Conservation (phyloP, 805 yeast species). For the Candida ortonii region DNA sequence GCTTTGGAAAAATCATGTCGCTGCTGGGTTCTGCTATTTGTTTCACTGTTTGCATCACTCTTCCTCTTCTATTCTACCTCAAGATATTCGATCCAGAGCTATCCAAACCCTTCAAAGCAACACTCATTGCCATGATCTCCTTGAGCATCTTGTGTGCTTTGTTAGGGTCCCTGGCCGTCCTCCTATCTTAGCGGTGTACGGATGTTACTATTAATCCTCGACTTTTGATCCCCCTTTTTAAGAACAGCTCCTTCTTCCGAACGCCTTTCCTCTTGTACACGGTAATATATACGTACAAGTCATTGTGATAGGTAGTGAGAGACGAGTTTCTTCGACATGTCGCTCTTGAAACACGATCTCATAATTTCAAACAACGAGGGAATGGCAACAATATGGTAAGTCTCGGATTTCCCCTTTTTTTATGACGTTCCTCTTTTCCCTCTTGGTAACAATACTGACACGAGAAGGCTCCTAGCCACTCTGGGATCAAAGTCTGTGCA, state of each 20-base stretch:
- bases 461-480: constrained; percentile 30
- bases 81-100: constrained; percentile 48
- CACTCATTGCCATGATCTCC: constrained; percentile 43
- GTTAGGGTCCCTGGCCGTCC: constrained; percentile 59
- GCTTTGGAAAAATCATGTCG: constrained; percentile 79
- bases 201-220: too few relatives aligned
- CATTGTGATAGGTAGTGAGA: constrained; percentile 4
- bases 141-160: constrained; percentile 49
- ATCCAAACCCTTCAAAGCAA: constrained; percentile 35
- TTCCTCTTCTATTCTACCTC: constrained; percentile 73
- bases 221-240: too few relatives aligned
- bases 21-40: constrained; percentile 80
- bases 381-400: constrained; percentile 31
- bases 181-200: constrained; percentile 14
- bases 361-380: constrained; percentile 18
- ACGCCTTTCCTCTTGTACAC: too few relatives aligned
- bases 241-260: constrained; percentile 4
- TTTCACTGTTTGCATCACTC: constrained; percentile 71
- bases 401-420: too few relatives aligned
- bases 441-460: constrained; percentile 2
- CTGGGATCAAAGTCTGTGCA: constrained; percentile 24
- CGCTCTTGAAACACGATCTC: constrained; percentile 19
- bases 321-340: constrained; percentile 6
- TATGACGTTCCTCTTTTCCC: not conserved
- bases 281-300: not conserved